Base-by-base conservation (phyloP, 352 stramenopile species). In the Bremia lactucae region DNA sequence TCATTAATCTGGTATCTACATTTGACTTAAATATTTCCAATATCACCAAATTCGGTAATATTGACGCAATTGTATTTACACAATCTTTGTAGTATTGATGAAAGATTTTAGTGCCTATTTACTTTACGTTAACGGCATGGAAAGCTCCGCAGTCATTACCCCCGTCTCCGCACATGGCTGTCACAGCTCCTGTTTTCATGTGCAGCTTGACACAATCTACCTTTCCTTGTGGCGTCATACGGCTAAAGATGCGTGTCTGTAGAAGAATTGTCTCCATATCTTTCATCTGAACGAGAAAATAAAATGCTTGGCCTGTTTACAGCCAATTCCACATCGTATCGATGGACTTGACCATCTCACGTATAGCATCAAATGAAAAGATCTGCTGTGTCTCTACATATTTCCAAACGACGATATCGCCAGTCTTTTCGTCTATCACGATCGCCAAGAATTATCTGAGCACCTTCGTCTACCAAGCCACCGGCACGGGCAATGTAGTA, bases 121-220 rank as follows among this genome's bases (percentile, higher is more conserved):
- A n/a, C n/a, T n/a, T n/a, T n/a, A 95, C 82, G 62, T 96, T 84
- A 10, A 86, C 86, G 22, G 87, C 82, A 53, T 85, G 87, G 8
- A 97, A 56, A 20, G 86, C 86, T 43, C 87, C 87, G 47, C 84
- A 96, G 46, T 97, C 87, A 51, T 97, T 97, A 9, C 83, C 83
- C 29, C 80, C 80, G 36, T 92, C 80, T 31, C 80, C 80, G 24
- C 77, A 89, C 80, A 92, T 92, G 6, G 71, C 75, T 6, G 72
- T 86, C 6, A 92, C 73, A 2, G 65, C 68, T 22, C 77, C 77
- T 1, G 59, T 57, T 6, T 41, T 50, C 55, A 86, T 87, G 56
- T 81, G 67, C 14, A 77, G 63, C 42, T 83, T 68, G 5, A 85
- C 66, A 28, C 77, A 87, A n/a, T 83, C 70, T 1, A 80, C 62